Percentiles rank a stretch among this genome's conserved stretches.
Conservation (phyloP, 2,329 filamentous ascomycete species). For the Fonsecaea monophora region DNA sequence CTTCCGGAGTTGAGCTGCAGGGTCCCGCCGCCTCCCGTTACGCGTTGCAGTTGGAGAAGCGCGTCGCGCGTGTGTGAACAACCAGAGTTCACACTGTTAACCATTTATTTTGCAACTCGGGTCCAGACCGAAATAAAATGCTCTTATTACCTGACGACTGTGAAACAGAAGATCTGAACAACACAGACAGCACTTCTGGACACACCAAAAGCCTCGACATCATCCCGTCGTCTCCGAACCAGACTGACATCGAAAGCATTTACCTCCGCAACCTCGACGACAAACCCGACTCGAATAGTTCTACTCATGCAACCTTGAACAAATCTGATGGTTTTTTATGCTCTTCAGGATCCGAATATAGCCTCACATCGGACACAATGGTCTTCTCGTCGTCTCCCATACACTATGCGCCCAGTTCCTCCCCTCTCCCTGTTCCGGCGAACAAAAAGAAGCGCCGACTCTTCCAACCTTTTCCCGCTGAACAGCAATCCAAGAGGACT, state of each 20-base stretch:
- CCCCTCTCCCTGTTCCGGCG: constrained; percentile 44
- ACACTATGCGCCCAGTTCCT: constrained; percentile 47
- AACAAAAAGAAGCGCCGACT: constrained; percentile 50
- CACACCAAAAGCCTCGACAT: background rate
- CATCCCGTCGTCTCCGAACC: constrained; percentile 15
- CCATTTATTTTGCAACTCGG: background rate
- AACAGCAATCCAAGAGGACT: constrained; percentile 47
- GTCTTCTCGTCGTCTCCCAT: constrained; percentile 52
- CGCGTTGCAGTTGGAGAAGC: constrained; percentile 3
- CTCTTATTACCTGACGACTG: background rate
- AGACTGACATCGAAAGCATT: constrained; percentile 7
- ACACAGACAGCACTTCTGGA: background rate
- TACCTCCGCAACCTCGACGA: background rate
- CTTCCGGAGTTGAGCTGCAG: background rate
- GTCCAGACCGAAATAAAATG: background rate
- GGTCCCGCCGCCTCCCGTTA: constrained; percentile 8
- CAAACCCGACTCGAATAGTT: background rate
- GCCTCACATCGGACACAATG: constrained; percentile 45
- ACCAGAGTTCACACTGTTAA: background rate
- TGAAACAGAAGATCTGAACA: background rate
- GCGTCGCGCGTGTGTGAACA: constrained; percentile 13
- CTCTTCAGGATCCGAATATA: background rate
- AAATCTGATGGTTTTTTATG: background rate
- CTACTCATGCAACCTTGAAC: background rate
- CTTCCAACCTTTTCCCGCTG: constrained; percentile 40